Evolutionary conservation across 2,329 filamentous ascomycete species (phyloP), one percentile per base, ranked within the genome.

Genomic region (Pseudocercospora crystallina): DNA sequence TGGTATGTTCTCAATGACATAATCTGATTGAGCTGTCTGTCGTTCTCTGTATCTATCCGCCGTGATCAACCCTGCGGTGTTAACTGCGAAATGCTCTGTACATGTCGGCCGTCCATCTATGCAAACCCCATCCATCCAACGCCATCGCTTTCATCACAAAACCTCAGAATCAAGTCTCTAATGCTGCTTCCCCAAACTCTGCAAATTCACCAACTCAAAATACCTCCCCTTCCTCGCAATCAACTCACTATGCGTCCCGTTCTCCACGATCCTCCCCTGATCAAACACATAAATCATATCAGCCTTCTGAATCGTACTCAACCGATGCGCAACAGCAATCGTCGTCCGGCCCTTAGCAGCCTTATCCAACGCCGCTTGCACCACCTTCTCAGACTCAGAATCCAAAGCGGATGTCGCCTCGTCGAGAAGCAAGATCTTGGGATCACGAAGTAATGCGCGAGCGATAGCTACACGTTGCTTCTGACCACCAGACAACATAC

Each of bases 281-380:
- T 96, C 91, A 67, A 97, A 94, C n/a, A 97, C 92, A 59, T 95
- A 96, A 62, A 97, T 97, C 42, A 92, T 75, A 66, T 97, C 92
- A 0, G 92, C 92, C 68, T 94, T 91, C 68, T 96, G 90, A 54
- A 97, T 96, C 0, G 94, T 96, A 65, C 85, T 90, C 5, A 99
- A 75, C 17, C 94, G 80, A 71, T 99, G 92, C 2, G 94, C 94
- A 1, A 99, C 92, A 1, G 92, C 91, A 56, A 99, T 94, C 0
- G 92, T 97, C 5, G 72, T 61, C 58, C 71, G 44, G 38, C 85
- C 90, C 75, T 87, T 87, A 31, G 89, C 89, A 4, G 89, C 90
- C 62, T 85, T 83, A 69, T 96, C 88, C 12, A 94, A 77, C 0
- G 89, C 89, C 0, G 81, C 85, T 71, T 94, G 88, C 31, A 94